Percentiles rank a stretch among this genome's conserved stretches.
Evolutionary conservation across 139 green algal genomes (phyloP).

Genomic region (Coccomyxa sp.): DNA sequence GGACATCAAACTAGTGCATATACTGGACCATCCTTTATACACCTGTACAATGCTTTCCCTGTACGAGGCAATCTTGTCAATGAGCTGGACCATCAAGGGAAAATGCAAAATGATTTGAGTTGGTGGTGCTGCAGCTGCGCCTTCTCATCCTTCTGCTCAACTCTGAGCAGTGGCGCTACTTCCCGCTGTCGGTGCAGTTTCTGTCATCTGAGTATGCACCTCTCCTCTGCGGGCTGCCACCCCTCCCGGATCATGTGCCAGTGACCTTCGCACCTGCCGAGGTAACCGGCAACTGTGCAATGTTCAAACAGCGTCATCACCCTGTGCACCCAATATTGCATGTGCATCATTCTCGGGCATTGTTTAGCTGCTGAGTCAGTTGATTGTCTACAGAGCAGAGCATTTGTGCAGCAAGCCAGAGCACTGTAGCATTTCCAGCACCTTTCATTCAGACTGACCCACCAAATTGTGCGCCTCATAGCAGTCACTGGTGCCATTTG

Average conservation of each 20-base stretch:
- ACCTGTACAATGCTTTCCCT: too few species aligned
- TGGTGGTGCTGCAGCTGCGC: slow-evolving; percentile 32
- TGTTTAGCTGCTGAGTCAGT: not conserved
- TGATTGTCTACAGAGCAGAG: too few species aligned
- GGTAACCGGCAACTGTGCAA: slow-evolving; percentile 2
- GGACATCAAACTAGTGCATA: too few species aligned
- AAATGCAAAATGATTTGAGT: too few species aligned
- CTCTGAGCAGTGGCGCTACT: slow-evolving; percentile 67
- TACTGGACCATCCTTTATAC: too few species aligned
- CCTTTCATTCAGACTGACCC: too few species aligned
- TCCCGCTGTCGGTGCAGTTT: slow-evolving; percentile 78
- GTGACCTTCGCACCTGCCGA: slow-evolving; percentile 48
- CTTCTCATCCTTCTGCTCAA: slow-evolving; percentile 78
- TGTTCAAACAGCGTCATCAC: too few species aligned
- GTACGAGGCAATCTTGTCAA: too few species aligned
- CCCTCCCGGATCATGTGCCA: slow-evolving; percentile 45
- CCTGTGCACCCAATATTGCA: not conserved
- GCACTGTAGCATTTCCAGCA: not conserved
- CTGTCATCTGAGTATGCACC: slow-evolving; percentile 36
- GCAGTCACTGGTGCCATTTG: not conserved
- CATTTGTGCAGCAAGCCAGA: not conserved
- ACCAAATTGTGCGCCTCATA: too few species aligned
- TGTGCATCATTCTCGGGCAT: not conserved
- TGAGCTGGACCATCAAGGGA: too few species aligned
- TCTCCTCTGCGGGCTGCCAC: slow-evolving; percentile 10